phyloP scores from a whole-genome alignment of 1,139 yeast genomes.

The Scheffersomyces parashehatae region DNA sequence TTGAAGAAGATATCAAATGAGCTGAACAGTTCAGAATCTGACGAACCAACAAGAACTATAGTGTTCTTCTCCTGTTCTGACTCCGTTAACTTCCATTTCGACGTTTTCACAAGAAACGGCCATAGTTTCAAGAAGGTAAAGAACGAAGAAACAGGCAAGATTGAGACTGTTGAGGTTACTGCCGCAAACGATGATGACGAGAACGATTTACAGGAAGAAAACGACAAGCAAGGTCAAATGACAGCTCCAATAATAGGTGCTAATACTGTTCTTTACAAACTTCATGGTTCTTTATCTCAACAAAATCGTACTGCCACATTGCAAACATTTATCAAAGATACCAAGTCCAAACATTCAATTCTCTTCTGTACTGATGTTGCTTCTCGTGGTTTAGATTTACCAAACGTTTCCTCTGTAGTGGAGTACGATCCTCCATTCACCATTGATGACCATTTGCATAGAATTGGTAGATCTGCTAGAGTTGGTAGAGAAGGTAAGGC shows the following conservation, averaged over 20 bases:
- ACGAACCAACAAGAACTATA: constrained; percentile 52
- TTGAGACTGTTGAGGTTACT: constrained; percentile 16
- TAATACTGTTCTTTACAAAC: constrained; percentile 60
- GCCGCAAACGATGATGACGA: constrained; percentile 16
- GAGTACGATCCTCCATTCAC: constrained; percentile 73
- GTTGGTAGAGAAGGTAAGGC: constrained; percentile 70
- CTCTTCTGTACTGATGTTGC: constrained; percentile 84
- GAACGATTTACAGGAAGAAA: constrained; percentile 17
- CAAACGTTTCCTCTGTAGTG: constrained; percentile 62
- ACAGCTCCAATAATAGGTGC: constrained; percentile 56
- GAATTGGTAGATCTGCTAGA: constrained; percentile 76
- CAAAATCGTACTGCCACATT: constrained; percentile 78
- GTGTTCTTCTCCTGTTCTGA: constrained; percentile 94
- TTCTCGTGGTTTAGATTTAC: constrained; percentile 70
- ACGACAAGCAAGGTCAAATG: constrained; percentile 40
- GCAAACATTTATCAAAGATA: constrained; percentile 53
- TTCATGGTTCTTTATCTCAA: constrained; percentile 91
- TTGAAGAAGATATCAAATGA: constrained; percentile 49
- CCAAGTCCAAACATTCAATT: constrained; percentile 53
- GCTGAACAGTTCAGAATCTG: constrained; percentile 20
- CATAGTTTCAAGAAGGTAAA: constrained; percentile 34
- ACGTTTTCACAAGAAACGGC: constrained; percentile 64
- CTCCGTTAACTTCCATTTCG: constrained; percentile 89
- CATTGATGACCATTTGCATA: constrained; percentile 69
- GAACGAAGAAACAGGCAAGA: constrained; percentile 25